Percentiles rank a stretch among this genome's conserved stretches.
phyloP scores from a whole-genome alignment of 306 rosid genomes.

The Quercus rubra region DNA sequence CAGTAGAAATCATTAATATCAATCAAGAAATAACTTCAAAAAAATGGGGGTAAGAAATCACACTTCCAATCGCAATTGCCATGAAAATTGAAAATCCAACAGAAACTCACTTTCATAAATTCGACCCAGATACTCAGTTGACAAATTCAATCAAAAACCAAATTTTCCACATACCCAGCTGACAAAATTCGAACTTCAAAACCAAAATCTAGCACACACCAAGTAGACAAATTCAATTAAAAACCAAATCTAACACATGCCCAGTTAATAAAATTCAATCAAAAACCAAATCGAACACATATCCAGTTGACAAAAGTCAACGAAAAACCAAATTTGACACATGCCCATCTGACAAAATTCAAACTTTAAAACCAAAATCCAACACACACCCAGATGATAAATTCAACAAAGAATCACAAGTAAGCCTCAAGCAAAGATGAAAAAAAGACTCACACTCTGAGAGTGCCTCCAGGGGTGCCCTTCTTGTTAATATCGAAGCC shows the following conservation, averaged over 20 bases:
- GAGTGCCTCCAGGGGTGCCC: slow-evolving; percentile 74
- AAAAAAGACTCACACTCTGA: slow-evolving; percentile 70
- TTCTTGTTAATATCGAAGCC: slow-evolving; percentile 90
- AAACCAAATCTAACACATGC: not conserved
- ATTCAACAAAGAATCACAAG: not conserved
- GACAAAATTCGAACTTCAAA: slow-evolving; percentile 11
- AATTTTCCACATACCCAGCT: not conserved
- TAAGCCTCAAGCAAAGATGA: not conserved
- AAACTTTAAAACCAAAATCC: slow-evolving; percentile 8
- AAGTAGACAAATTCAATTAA: not conserved
- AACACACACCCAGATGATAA: not conserved
- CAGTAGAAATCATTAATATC: not conserved
- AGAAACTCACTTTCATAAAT: not conserved
- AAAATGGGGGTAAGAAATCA: not conserved
- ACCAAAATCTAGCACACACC: slow-evolving; percentile 7
- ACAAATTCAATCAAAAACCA: not conserved
- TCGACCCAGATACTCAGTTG: not conserved
- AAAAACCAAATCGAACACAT: not conserved
- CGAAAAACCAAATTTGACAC: slow-evolving; percentile 14
- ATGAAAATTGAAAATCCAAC: not conserved
- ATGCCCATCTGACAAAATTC: not conserved
- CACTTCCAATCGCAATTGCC: not conserved
- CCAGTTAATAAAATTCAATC: not conserved
- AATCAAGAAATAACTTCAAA: not conserved
- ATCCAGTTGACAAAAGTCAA: not conserved